Evolutionary conservation across 352 stramenopile species (phyloP).

Genomic region (Globisporangium nodosum): DNA sequence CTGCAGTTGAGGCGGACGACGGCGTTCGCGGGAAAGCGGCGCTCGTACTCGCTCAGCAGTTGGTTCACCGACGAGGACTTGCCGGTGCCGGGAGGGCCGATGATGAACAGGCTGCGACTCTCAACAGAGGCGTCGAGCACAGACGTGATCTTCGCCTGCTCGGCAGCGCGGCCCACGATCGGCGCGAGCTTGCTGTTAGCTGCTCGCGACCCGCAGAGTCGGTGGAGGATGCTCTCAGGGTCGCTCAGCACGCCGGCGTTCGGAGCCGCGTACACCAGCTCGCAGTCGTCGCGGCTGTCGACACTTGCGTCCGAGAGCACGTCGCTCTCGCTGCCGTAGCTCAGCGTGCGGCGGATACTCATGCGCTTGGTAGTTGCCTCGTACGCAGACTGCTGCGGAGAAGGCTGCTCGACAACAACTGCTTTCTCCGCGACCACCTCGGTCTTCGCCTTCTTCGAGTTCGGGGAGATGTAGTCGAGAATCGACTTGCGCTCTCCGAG

Average conservation of each 20-base stretch:
- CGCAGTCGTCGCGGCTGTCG: constrained; percentile 3
- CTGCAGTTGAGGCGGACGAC: constrained; percentile 64
- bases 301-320: constrained; percentile 11
- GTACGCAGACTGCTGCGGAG: neutral
- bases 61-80: constrained; percentile 58
- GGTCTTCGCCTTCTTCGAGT: constrained; percentile 9
- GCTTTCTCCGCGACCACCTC: neutral
- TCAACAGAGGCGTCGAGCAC: constrained; percentile 16
- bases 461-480: constrained; percentile 15
- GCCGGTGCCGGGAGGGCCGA: constrained; percentile 60
- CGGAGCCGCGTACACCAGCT: neutral
- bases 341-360: constrained; percentile 10
- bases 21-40: constrained; percentile 2
- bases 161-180: constrained; percentile 34
- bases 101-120: constrained; percentile 45
- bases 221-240: constrained; percentile 20
- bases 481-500: constrained; percentile 5
- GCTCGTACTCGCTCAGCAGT: constrained; percentile 27
- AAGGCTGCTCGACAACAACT: neutral
- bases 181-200: constrained; percentile 4
- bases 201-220: constrained; percentile 21
- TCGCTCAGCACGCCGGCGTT: constrained; percentile 7
- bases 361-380: constrained; percentile 1
- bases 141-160: constrained; percentile 32
- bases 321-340: constrained; percentile 7